Evolutionary conservation across 495 filamentous ascomycete genomes (phyloP).

Genomic region (Podospora tetraspora): DNA sequence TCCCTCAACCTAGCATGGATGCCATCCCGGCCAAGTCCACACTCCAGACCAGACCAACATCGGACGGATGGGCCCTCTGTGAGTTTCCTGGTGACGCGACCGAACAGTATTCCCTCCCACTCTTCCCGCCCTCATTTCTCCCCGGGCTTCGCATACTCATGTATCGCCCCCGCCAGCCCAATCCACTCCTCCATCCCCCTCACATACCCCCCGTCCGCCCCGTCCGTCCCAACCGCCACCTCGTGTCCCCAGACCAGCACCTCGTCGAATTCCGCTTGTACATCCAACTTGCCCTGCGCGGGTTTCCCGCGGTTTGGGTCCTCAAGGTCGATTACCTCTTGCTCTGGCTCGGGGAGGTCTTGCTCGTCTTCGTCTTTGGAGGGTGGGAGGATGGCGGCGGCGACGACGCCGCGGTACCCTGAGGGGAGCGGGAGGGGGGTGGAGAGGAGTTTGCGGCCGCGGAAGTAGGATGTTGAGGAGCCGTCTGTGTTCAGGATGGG

Average conservation of each 20-base stretch:
- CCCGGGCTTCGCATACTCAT: not conserved
- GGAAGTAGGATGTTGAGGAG: constrained; percentile 62
- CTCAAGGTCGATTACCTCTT: constrained; percentile 46
- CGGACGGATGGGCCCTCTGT: too few species aligned
- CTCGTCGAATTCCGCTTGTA: constrained; percentile 69
- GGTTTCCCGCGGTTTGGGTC: constrained; percentile 32
- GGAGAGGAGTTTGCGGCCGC: constrained; percentile 75
- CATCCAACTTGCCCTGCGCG: constrained; percentile 48
- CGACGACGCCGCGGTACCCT: constrained; percentile 63
- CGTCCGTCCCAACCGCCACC: constrained; percentile 34
- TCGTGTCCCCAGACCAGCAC: constrained; percentile 83
- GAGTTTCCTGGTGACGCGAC: too few species aligned
- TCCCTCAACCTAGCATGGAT: too few species aligned
- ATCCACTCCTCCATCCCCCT: constrained; percentile 79
- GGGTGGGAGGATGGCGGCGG: constrained; percentile 14
- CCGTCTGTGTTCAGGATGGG: constrained; percentile 31
- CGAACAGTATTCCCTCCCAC: too few species aligned
- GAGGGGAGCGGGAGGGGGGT: constrained; percentile 61
- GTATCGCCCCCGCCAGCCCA: constrained; percentile 57
- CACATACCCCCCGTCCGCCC: constrained; percentile 40
- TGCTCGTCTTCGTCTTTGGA: constrained; percentile 11
- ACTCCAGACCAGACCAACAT: too few species aligned
- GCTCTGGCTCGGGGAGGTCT: constrained; percentile 18
- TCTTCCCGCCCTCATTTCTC: not conserved
- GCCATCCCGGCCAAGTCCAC: too few species aligned